A percentile compares a stretch with the other conserved stretches of the same genome.
These are phyloP conservation scores for Penicillium cataractarum DNA, from an alignment of 495 filamentous ascomycete genomes.

Conservation along the genomic window DNA sequence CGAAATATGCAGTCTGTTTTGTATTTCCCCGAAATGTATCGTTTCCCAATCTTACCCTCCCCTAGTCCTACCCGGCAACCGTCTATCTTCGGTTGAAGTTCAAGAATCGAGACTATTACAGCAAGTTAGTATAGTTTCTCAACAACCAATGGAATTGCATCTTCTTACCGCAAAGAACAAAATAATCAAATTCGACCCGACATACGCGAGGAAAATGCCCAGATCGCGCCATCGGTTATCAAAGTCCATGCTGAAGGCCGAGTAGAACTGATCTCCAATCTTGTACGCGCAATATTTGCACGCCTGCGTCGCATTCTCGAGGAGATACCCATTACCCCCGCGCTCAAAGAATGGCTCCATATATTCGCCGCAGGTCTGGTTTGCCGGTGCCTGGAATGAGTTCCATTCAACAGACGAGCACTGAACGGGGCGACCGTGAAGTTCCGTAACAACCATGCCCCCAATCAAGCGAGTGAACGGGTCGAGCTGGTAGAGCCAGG, in stretches of 20 bases:
- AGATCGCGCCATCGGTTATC: slow-evolving; percentile 76
- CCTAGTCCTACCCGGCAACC: not conserved
- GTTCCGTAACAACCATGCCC: slow-evolving; percentile 76
- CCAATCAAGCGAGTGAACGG: slow-evolving; percentile 83
- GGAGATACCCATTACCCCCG: slow-evolving; percentile 69
- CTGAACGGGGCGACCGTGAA: slow-evolving; percentile 64
- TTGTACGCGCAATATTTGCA: slow-evolving; percentile 81
- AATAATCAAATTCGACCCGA: slow-evolving; percentile 76
- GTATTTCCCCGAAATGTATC: not conserved
- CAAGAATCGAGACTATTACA: slow-evolving; percentile 58
- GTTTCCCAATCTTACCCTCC: not conserved
- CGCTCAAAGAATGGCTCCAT: slow-evolving; percentile 68
- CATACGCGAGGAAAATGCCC: slow-evolving; percentile 73
- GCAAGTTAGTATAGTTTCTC: slow-evolving; percentile 23
- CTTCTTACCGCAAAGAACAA: slow-evolving; percentile 61
- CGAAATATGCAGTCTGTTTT: not conserved
- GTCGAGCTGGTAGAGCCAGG: slow-evolving; percentile 81
- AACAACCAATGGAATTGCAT: not conserved
- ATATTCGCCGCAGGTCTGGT: slow-evolving; percentile 70
- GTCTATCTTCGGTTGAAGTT: slow-evolving; percentile 66
- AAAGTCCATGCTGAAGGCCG: slow-evolving; percentile 63
- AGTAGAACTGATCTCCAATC: slow-evolving; percentile 78
- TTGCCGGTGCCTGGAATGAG: slow-evolving; percentile 60
- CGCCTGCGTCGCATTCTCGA: slow-evolving; percentile 55
- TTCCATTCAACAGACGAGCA: slow-evolving; percentile 63